Evolutionary conservation across 768 basidiomycete species (phyloP), one percentile per base, ranked within the genome.

Genomic region (Lyophyllum atratum): DNA sequence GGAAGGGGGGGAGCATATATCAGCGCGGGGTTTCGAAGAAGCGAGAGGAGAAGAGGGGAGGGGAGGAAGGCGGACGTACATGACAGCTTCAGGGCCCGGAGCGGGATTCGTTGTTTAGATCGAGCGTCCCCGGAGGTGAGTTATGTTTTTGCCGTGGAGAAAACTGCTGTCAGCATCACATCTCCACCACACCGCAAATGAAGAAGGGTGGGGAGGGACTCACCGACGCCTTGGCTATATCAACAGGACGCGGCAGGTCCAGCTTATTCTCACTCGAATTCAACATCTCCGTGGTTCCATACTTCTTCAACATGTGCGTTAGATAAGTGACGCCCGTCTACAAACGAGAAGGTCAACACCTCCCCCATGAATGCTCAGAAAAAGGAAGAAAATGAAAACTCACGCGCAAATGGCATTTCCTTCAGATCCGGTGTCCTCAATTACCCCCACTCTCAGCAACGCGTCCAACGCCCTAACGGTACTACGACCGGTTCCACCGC

Each of bases 181-280:
- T 19, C 46, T 21, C 61, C 11, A 62, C 31, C 24, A 10, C 24
- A 45, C 24, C 17, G 19, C 15, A 19, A 19, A 15, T 14, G 59
- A 44, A 21, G 22, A 3, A 58, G 0, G 42, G 14, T 48, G 40
- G n/a, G n/a, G n/a, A n/a, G n/a, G 34, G 47, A 76, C 87, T 63
- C 55, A 95, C 94, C 69, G 98, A 71, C 1, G 95, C 90, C 71
- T 99, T 95, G 0, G 94, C 95, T 14, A 99, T 79, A 0, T 81
- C 76, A 2, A 88, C 84, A 10, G 98, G 76, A 52, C 93, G 92
- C 9, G 81, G 75, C 0, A 91, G 83, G 55, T 96, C 96, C 5
- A 99, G 83, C 69, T 90, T 93, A 71, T 98, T 98, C 70, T 98
- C 96, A 65, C 91, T 89, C 50, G 98, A 74, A 70, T 98, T 98